A percentile compares a stretch with the other conserved stretches of the same genome.
Conservation (phyloP, 768 basidiomycete genomes). For the Coprinopsis cinerea region DNA sequence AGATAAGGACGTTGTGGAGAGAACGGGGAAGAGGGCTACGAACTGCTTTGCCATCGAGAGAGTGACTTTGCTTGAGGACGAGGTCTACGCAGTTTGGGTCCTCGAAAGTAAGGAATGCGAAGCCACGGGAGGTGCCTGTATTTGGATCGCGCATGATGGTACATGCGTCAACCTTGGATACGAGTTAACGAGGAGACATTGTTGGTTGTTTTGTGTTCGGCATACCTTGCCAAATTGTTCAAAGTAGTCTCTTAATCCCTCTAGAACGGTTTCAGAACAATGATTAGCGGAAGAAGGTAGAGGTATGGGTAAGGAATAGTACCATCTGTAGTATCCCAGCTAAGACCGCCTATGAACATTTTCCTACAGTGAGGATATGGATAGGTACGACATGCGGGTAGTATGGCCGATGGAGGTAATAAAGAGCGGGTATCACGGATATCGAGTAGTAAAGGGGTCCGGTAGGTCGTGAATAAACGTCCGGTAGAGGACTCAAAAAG, state of each 20-base stretch:
- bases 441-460: not conserved
- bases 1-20: not conserved
- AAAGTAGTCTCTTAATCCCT: constrained; percentile 67
- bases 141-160: constrained; percentile 79
- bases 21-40: constrained; percentile 8
- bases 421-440: constrained; percentile 3
- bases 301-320: constrained; percentile 31
- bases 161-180: constrained; percentile 61
- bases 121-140: constrained; percentile 69
- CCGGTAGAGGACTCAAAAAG: not conserved
- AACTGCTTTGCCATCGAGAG: constrained; percentile 76
- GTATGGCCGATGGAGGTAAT: constrained; percentile 5
- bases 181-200: constrained; percentile 11
- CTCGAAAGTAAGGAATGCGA: constrained; percentile 81
- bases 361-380: constrained; percentile 49
- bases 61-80: constrained; percentile 63
- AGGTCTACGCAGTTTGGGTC: constrained; percentile 55
- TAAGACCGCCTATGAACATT: constrained; percentile 87
- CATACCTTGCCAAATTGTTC: constrained; percentile 70
- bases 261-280: constrained; percentile 29
- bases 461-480: not conserved
- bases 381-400: constrained; percentile 1
- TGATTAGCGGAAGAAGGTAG: constrained; percentile 15
- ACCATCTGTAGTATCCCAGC: constrained; percentile 93
- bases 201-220: constrained; percentile 4